phyloP scores from a whole-genome alignment of 768 basidiomycete genomes.

The Lactarius sanguifluus region DNA sequence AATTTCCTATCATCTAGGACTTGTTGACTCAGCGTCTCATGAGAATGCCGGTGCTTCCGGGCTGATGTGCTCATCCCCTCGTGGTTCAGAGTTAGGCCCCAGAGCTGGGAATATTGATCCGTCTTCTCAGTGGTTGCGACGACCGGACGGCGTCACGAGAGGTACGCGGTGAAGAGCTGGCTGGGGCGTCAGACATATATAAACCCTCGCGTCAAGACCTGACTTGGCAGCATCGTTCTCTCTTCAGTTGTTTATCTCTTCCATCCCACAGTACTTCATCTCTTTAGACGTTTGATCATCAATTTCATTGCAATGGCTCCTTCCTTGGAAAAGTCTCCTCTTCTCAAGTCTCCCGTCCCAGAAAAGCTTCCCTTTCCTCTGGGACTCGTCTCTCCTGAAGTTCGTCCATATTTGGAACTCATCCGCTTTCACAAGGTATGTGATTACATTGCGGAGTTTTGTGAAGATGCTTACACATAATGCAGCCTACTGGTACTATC shows the following conservation, averaged over 20 bases:
- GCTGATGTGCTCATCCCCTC: slow-evolving; percentile 8
- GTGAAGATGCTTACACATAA: neutral
- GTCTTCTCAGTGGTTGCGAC: neutral
- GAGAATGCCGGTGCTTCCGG: slow-evolving; percentile 1
- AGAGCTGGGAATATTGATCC: neutral
- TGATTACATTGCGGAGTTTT: neutral
- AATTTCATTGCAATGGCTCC: slow-evolving; percentile 8
- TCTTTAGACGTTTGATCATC: slow-evolving; percentile 4
- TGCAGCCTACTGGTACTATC: slow-evolving; percentile 27
- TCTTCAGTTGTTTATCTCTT: neutral
- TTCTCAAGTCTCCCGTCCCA: slow-evolving; percentile 14
- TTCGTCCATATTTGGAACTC: slow-evolving; percentile 30
- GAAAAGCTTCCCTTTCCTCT: slow-evolving; percentile 30
- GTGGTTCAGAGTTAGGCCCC: neutral
- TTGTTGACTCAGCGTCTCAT: neutral
- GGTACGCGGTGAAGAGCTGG: neutral
- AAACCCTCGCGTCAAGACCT: neutral
- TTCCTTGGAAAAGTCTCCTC: slow-evolving; percentile 16
- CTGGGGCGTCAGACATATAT: slow-evolving; percentile 8
- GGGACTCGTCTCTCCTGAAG: slow-evolving; percentile 25
- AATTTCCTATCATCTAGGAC: slow-evolving; percentile 21
- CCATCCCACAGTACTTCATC: neutral
- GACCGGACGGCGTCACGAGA: neutral
- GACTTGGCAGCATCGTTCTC: neutral
- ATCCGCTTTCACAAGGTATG: slow-evolving; percentile 27